phyloP scores from a whole-genome alignment of 2,329 filamentous ascomycete species.

The Talaromyces sp. region DNA sequence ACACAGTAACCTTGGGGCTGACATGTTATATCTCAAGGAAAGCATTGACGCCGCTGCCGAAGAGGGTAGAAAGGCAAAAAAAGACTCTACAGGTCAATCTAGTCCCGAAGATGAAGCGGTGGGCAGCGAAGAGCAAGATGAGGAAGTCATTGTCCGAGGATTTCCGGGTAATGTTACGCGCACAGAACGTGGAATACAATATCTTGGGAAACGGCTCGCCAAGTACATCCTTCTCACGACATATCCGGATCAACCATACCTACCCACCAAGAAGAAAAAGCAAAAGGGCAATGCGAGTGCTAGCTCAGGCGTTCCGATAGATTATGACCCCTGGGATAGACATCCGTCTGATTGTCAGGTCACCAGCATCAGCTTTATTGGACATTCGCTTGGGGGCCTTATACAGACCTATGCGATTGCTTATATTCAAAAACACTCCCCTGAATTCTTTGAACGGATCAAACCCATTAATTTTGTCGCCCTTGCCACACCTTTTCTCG shows the following conservation, averaged over 20 bases:
- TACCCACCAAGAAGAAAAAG: slow-evolving; percentile 56
- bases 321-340: slow-evolving; percentile 27
- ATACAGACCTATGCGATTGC: slow-evolving; percentile 92
- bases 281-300: slow-evolving; percentile 21
- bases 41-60: slow-evolving; percentile 83
- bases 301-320: neutral
- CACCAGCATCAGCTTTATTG: slow-evolving; percentile 92
- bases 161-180: slow-evolving; percentile 86
- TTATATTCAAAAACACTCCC: slow-evolving; percentile 95
- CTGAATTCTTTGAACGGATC: slow-evolving; percentile 81
- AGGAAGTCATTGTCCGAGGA: slow-evolving; percentile 82
- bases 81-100: slow-evolving; percentile 42
- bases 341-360: slow-evolving; percentile 62
- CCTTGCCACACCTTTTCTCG: slow-evolving; percentile 81
- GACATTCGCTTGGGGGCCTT: slow-evolving; percentile 83
- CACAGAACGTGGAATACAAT: slow-evolving; percentile 94
- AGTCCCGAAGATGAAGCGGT: slow-evolving; percentile 21
- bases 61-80: slow-evolving; percentile 68
- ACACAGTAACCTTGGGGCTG: slow-evolving; percentile 90
- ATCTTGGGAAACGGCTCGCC: slow-evolving; percentile 88
- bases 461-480: slow-evolving; percentile 86
- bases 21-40: slow-evolving; percentile 97
- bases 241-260: slow-evolving; percentile 87
- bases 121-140: slow-evolving; percentile 50
- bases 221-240: slow-evolving; percentile 87